phyloP scores from a whole-genome alignment of 108 stramenopile species.

The Ochromonas danica region DNA sequence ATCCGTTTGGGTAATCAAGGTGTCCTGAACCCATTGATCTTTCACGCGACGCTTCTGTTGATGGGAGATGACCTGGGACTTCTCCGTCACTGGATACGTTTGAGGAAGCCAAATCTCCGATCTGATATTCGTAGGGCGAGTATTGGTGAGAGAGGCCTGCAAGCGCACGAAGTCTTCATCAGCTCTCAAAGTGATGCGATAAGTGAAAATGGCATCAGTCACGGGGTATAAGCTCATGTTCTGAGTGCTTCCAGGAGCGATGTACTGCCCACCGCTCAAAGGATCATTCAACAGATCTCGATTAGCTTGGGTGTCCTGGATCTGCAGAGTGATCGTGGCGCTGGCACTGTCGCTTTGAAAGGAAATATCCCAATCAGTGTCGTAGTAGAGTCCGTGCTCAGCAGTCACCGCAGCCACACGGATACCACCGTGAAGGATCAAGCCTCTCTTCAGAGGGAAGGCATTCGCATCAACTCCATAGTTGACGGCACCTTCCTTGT shows the following conservation, averaged over 20 bases:
- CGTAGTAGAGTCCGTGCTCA: conserved; percentile 34
- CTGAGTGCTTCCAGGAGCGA: background rate
- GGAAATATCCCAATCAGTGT: conserved; percentile 21
- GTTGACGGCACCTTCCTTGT: conserved; percentile 29
- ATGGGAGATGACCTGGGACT: conserved; percentile 31
- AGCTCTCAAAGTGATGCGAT: conserved; percentile 28
- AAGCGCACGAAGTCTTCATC: conserved; percentile 34
- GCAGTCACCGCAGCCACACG: conserved; percentile 26
- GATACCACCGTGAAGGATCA: conserved; percentile 30
- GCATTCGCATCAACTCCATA: conserved; percentile 15
- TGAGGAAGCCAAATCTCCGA: conserved; percentile 15
- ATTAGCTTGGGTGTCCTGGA: conserved; percentile 5
- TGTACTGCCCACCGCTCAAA: background rate
- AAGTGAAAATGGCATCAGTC: conserved; percentile 12
- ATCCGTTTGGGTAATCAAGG: no score
- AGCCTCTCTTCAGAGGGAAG: conserved; percentile 20
- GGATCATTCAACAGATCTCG: background rate
- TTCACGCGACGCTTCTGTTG: conserved; percentile 4
- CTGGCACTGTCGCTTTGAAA: background rate
- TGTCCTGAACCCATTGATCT: no score
- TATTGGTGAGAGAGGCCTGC: background rate
- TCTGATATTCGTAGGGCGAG: background rate
- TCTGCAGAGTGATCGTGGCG: conserved; percentile 9
- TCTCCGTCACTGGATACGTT: conserved; percentile 5
- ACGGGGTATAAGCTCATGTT: conserved; percentile 34